Conservation (phyloP, 768 basidiomycete genomes). For the Fomitopsis pulvina region DNA sequence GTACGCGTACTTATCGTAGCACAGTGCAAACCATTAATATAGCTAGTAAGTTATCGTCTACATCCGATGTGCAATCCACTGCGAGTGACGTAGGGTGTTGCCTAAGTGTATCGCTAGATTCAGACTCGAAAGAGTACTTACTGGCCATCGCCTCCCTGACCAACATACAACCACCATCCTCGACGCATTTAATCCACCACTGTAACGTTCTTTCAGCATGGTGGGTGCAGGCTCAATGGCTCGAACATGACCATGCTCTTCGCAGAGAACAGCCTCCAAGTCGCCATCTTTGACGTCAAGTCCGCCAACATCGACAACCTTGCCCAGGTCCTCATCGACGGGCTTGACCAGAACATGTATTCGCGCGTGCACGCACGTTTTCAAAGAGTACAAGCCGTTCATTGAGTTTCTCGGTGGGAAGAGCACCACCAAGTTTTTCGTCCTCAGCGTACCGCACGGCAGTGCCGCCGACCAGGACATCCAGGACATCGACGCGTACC, state of each 20-base stretch:
- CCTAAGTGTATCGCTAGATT: too few relatives aligned
- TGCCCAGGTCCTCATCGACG: slow-evolving; percentile 1
- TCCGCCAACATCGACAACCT: slow-evolving; percentile 12
- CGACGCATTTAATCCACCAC: neutral
- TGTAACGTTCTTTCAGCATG: slow-evolving; percentile 5
- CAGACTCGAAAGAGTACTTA: too few relatives aligned
- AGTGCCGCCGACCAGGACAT: slow-evolving; percentile 15
- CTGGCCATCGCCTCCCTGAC: too few relatives aligned
- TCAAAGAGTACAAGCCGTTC: slow-evolving; percentile 15
- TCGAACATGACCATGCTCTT: slow-evolving; percentile 20
- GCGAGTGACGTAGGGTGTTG: too few relatives aligned
- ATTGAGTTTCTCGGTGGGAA: slow-evolving; percentile 12
- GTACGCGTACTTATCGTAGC: neutral
- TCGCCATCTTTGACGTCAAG: slow-evolving; percentile 16
- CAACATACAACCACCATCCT: neutral
- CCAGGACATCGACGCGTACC: slow-evolving; percentile 3
- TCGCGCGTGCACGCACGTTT: slow-evolving; percentile 10
- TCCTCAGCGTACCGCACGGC: slow-evolving; percentile 21
- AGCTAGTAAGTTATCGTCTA: too few relatives aligned
- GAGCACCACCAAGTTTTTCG: slow-evolving; percentile 13
- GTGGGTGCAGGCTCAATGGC: slow-evolving; percentile 20
- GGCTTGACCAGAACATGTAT: slow-evolving; percentile 9
- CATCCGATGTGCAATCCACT: too few relatives aligned
- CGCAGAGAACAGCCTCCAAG: slow-evolving; percentile 15
- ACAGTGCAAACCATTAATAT: neutral